These are phyloP conservation scores for Asterochloris sp. DNA, from an alignment of 139 green algal species.

Conservation along the genomic window DNA sequence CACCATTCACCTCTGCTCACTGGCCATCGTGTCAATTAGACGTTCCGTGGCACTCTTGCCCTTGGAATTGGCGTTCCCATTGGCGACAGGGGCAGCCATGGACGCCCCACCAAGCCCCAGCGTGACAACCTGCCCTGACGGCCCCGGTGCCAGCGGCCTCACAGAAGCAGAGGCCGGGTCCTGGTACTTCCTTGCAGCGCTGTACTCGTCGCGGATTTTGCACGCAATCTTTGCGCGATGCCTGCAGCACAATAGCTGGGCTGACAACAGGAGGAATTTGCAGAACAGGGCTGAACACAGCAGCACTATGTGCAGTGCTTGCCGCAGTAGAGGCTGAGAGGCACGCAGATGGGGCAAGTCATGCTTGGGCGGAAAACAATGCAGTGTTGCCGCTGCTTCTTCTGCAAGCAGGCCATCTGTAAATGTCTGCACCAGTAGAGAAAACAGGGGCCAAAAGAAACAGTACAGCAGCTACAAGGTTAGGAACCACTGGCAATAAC, in stretches of 20 bases:
- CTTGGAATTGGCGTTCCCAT: not conserved
- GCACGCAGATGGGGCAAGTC: too few species aligned
- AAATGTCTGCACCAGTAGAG: too few species aligned
- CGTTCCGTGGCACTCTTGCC: constrained; percentile 49
- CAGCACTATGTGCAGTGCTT: not conserved
- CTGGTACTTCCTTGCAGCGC: constrained; percentile 24
- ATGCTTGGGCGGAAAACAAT: not conserved
- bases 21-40: constrained; percentile 69
- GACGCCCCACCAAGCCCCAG: not conserved
- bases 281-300: not conserved
- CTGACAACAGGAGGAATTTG: not conserved
- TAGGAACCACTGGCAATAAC: too few species aligned
- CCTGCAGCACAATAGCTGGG: constrained; percentile 26
- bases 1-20: not conserved
- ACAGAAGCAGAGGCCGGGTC: not conserved
- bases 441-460: too few species aligned
- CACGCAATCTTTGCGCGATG: constrained; percentile 68
- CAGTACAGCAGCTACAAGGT: too few species aligned
- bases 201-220: constrained; percentile 64
- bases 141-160: not conserved
- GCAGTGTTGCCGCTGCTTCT: not conserved
- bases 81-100: not conserved
- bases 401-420: not conserved
- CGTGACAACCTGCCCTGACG: not conserved
- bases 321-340: too few species aligned